Conservation (phyloP, 768 basidiomycete genomes). For the Boletus eberwhitei region DNA sequence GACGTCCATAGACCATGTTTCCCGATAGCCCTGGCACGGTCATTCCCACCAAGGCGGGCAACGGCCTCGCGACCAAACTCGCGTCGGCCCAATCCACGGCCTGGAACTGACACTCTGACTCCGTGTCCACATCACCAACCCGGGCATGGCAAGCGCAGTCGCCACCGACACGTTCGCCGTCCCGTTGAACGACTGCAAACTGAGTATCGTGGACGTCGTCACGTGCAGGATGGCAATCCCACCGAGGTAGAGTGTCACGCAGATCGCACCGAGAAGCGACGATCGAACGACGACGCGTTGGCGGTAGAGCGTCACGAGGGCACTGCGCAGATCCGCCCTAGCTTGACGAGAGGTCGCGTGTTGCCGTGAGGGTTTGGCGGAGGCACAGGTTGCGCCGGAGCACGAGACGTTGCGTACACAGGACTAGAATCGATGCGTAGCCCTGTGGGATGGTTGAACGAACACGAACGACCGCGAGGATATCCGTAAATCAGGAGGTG, state of each 20-base stretch:
- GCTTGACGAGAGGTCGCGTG: neutral
- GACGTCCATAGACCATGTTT: neutral
- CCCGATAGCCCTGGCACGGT: neutral
- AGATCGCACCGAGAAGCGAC: neutral
- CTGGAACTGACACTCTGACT: neutral
- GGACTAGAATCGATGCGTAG: neutral
- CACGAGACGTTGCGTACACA: neutral
- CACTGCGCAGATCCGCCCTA: neutral
- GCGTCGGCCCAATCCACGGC: neutral
- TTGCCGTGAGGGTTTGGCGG: neutral
- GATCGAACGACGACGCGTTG: no score
- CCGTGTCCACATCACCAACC: neutral
- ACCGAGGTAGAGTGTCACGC: slow-evolving; percentile 4
- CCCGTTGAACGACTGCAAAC: slow-evolving; percentile 10
- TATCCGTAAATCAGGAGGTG: neutral
- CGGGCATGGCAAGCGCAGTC: neutral
- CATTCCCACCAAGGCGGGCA: neutral
- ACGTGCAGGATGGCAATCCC: slow-evolving; percentile 13
- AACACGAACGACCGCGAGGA: neutral
- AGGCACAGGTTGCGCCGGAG: neutral
- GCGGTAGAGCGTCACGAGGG: neutral
- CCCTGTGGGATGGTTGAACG: neutral
- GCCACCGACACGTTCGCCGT: neutral
- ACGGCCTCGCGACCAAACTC: neutral
- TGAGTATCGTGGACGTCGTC: slow-evolving; percentile 3